Evolutionary conservation across 1,284 basidiomycete genomes (phyloP).

Genomic region (Vanrija sp.): DNA sequence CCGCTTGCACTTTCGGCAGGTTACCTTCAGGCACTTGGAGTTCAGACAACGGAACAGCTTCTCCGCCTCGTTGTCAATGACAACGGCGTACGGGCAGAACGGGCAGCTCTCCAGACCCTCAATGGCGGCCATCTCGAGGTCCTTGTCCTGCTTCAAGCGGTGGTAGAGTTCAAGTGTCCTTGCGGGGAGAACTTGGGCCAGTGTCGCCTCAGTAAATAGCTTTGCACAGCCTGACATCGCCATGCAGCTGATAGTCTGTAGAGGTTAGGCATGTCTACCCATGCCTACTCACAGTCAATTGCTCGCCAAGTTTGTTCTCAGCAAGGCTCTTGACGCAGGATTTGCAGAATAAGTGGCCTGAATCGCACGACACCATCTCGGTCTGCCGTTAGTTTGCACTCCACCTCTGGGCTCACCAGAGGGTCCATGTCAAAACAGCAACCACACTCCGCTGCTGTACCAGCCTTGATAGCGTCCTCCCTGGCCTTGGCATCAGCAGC

Average conservation of each 20-base stretch:
- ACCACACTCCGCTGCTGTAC: constrained; percentile 67
- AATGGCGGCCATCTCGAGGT: constrained; percentile 65
- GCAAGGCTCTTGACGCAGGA: constrained; percentile 55
- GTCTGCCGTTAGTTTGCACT: constrained; percentile 52
- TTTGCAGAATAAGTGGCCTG: constrained; percentile 70
- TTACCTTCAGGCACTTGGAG: constrained; percentile 65
- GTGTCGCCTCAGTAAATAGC: constrained; percentile 64
- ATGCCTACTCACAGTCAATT: constrained; percentile 33
- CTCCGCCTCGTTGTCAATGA: constrained; percentile 72
- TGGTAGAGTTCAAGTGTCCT: constrained; percentile 68
- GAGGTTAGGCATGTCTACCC: constrained; percentile 27
- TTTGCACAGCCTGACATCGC: constrained; percentile 68
- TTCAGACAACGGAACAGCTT: constrained; percentile 74
- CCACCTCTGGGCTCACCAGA: constrained; percentile 56
- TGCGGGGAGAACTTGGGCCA: constrained; percentile 53
- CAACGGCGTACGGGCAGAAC: constrained; percentile 72
- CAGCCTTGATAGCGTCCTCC: constrained; percentile 49
- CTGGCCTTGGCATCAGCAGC: constrained; percentile 26
- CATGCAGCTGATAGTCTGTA: constrained; percentile 66
- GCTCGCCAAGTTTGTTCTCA: constrained; percentile 49
- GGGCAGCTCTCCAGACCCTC: constrained; percentile 72
- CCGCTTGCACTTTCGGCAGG: constrained; percentile 72
- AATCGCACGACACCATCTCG: constrained; percentile 77
- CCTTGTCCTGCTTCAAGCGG: constrained; percentile 67
- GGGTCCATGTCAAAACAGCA: constrained; percentile 72